Evolutionary conservation across 805 yeast genomes (phyloP), one percentile per base, ranked within the genome.

Genomic region (Candida insectorum): DNA sequence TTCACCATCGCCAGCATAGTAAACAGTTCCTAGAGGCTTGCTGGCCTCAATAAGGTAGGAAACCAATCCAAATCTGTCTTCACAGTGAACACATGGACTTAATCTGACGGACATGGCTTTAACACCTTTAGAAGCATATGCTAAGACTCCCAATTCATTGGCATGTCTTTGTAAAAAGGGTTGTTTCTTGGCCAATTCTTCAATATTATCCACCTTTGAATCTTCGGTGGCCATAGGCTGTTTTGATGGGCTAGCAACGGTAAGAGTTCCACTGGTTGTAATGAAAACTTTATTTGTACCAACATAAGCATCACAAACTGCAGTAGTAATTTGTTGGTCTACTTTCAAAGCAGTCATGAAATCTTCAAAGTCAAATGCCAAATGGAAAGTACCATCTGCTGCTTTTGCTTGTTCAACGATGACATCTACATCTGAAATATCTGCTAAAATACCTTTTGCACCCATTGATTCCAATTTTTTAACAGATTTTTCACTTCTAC

Each of bases 331-430:
- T n/a, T n/a, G n/a, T n/a, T n/a, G n/a, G 25, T 63, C 69, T 26
- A 45, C 28, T 16, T 36, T 34, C 23, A 41, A 33, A 16, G 48
- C 24, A n/a, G 45, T 29, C 2, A 28, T 43, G 23, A 37, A 44
- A 9, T 51, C 41, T 4, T 36, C 14, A 32, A 54, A 58, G 31
- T 62, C 62, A 39, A 55, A 65, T 1, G 58, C 73, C 25, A 60
- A 37, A 34, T 65, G 71, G n/a, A 62, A 30, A 10, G 59, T 57
- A 6, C 56, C 71, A 34, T 67, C 73, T 6, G 56, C 33, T 28
- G 46, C 48, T 6, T 34, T 16, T 9, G 62, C 56, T 4, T 46
- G 58, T 27, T 51, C 39, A 15, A 34, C 45, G 10, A 67, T 44
- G 2, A 45, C 24, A 0, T 60, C 65, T 2, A 49, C 19, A 26